Conservation (phyloP, 2,329 filamentous ascomycete genomes). For the Penicillium corylophilum region DNA sequence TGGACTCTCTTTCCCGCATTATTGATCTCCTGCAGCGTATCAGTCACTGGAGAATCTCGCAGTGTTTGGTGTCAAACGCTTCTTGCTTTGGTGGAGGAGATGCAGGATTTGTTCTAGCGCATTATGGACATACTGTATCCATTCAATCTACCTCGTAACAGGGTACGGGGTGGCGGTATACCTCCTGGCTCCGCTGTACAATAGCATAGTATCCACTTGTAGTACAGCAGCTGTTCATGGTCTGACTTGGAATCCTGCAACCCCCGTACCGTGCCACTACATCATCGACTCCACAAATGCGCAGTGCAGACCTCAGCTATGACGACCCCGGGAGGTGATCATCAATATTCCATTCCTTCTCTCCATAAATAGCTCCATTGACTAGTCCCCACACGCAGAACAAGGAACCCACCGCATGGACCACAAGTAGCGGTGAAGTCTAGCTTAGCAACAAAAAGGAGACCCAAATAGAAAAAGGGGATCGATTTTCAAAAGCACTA, state of each 20-base stretch:
- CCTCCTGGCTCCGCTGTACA: too few species aligned
- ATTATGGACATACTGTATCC: background rate
- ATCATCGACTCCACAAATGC: background rate
- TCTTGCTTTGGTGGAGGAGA: slow-evolving; percentile 11
- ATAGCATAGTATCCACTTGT: background rate
- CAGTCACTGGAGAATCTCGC: slow-evolving; percentile 11
- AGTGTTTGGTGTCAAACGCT: slow-evolving; percentile 9
- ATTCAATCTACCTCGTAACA: too few species aligned
- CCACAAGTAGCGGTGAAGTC: slow-evolving; percentile 1
- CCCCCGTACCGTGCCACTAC: background rate
- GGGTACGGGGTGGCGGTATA: too few species aligned
- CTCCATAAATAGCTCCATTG: background rate
- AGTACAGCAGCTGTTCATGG: background rate
- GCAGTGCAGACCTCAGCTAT: background rate
- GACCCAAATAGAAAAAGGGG: background rate
- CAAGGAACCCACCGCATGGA: slow-evolving; percentile 1
- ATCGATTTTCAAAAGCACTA: slow-evolving; percentile 15
- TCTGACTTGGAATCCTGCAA: background rate
- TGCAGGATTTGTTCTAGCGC: slow-evolving; percentile 8
- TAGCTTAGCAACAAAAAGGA: background rate
- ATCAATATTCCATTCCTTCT: background rate
- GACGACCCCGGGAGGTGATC: slow-evolving; percentile 4
- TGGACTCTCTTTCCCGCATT: slow-evolving; percentile 8
- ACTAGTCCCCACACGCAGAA: background rate
- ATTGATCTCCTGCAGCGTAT: slow-evolving; percentile 13